Base-by-base conservation (phyloP, 2,329 filamentous ascomycete species). In the Hysterium pulicare region DNA sequence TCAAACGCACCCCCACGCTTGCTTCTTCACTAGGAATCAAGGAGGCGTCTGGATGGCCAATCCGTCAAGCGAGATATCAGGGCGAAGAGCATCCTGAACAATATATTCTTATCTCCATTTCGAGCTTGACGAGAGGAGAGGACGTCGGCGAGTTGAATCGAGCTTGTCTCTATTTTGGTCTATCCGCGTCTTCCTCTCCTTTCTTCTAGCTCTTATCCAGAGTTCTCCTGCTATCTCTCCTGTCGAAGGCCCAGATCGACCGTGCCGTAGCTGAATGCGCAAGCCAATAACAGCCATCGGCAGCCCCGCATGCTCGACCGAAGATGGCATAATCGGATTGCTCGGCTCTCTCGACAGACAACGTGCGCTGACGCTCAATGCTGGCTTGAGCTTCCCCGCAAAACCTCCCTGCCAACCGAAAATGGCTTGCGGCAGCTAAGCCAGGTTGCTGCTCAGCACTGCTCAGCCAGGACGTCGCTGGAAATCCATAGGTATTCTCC, bases 1-100 rank as follows among this genome's bases (percentile, higher is more conserved):
- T 28, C 8, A 28, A 28, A 7, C 24, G 24, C 7, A 48, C 57
- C 61, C 59, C 61, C 61, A 63, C 60, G 55, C 16, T 43, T 54
- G 45, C 55, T 54, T 52, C 46, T 50, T 38, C 15, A 48, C 15
- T 30, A 11, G 37, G 20, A 3, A 9, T 40, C 37, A 26, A 24
- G 37, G 37, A 22, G 22, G 21, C 3, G 15, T 40, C 23, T 8
- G n/a, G 6, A 16, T n/a, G 17, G n/a, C n/a, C n/a, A n/a, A 23
- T 17, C 35, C 17, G 17, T 38, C 28, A 36, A 34, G 36, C 35
- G 40, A 28, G 33, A 38, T 26, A 24, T n/a, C 30, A 33, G 30
- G 38, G 34, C 44, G 40, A 26, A 24, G 35, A 42, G 34, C 21
- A 38, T 24, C 21, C 37, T 26, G 30, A 33, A 36, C 46, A 46